Evolutionary conservation across 495 filamentous ascomycete genomes (phyloP).

Genomic region (Penicillium lagena): DNA sequence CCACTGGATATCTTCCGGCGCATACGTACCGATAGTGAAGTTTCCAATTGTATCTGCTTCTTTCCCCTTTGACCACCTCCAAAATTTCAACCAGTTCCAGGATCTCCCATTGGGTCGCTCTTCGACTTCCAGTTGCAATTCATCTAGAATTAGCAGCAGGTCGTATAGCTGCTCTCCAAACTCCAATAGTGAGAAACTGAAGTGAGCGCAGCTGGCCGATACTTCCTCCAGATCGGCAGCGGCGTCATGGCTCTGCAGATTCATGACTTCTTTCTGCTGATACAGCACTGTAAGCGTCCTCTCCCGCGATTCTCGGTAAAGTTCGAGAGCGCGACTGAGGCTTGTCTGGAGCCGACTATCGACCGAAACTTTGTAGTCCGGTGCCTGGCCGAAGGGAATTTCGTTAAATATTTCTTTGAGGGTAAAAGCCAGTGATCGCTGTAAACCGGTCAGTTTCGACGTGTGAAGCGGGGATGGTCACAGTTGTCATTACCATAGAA

Average conservation of each 20-base stretch:
- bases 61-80: slow-evolving; percentile 39
- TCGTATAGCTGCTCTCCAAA: slow-evolving; percentile 84
- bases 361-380: slow-evolving; percentile 60
- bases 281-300: slow-evolving; percentile 75
- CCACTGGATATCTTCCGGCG: too few species aligned
- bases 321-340: slow-evolving; percentile 66
- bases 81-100: slow-evolving; percentile 87
- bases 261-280: slow-evolving; percentile 62
- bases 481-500: slow-evolving; percentile 59
- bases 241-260: slow-evolving; percentile 57
- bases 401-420: slow-evolving; percentile 83
- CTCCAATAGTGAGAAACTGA: slow-evolving; percentile 79
- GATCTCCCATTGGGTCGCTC: slow-evolving; percentile 50
- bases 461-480: too few species aligned
- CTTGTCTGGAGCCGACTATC: slow-evolving; percentile 74
- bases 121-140: slow-evolving; percentile 64
- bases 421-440: slow-evolving; percentile 86
- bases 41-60: slow-evolving; percentile 6
- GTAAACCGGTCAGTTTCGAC: slow-evolving; percentile 11
- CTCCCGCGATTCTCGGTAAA: slow-evolving; percentile 69
- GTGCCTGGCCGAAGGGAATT: slow-evolving; percentile 65
- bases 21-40: slow-evolving; percentile 13
- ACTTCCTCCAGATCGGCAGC: slow-evolving; percentile 96
- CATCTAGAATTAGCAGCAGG: slow-evolving; percentile 77
- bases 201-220: slow-evolving; percentile 90